Evolutionary conservation across 371 early-diverging fungal species (phyloP).

Genomic region (Basidiobolus heterosporus): DNA sequence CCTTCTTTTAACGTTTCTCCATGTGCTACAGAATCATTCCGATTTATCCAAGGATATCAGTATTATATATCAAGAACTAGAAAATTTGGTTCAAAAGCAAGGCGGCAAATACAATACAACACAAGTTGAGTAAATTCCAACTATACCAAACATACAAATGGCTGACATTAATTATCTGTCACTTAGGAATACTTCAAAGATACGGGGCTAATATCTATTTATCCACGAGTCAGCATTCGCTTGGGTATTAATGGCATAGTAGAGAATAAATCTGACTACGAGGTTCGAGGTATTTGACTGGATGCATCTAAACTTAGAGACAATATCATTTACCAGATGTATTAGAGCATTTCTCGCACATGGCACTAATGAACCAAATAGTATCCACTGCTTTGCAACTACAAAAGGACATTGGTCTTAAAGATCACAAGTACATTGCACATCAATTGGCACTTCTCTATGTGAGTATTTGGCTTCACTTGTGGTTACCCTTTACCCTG

Average conservation of each 20-base stretch:
- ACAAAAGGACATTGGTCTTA: slow-evolving; percentile 19
- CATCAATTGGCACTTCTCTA: slow-evolving; percentile 36
- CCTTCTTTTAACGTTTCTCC: no score
- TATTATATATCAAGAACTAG: no score
- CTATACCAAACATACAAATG: no score
- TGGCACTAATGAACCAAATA: slow-evolving; percentile 24
- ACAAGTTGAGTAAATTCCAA: no score
- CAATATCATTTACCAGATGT: neutral
- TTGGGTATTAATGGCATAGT: neutral
- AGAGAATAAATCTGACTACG: neutral
- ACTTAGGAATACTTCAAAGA: neutral
- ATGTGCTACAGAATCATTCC: no score
- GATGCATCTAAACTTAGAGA: neutral
- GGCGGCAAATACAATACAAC: no score
- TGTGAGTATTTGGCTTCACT: slow-evolving; percentile 10
- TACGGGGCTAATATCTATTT: neutral
- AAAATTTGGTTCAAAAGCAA: no score
- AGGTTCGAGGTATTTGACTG: neutral
- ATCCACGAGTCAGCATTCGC: neutral
- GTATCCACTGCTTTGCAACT: slow-evolving; percentile 26
- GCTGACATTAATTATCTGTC: neutral
- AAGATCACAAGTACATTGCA: slow-evolving; percentile 32
- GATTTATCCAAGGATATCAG: no score
- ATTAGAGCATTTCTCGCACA: slow-evolving; percentile 20
- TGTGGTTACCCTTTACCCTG: neutral